Conservation (phyloP, 805 yeast genomes). For the Saccharomycopsis selenospora region DNA sequence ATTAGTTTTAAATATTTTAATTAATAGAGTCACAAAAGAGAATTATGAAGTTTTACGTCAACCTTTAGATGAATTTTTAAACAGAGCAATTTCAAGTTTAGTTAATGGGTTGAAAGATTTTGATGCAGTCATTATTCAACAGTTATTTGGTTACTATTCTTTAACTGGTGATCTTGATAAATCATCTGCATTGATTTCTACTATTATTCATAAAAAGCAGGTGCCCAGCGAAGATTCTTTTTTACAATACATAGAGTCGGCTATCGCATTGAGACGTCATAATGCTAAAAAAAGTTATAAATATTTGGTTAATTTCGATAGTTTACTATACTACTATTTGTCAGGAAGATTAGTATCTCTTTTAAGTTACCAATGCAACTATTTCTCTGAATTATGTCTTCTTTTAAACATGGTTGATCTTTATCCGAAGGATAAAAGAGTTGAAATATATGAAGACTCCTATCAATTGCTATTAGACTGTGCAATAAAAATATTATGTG, state of each 20-base stretch:
- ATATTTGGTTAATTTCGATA: not conserved
- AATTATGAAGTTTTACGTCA: not conserved
- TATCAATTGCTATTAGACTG: not conserved
- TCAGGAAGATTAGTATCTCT: not conserved
- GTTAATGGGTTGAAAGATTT: not conserved
- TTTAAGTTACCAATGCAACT: not conserved
- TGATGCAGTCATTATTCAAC: not conserved
- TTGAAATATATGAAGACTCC: not conserved
- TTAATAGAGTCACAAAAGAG: not conserved
- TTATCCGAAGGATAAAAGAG: not conserved
- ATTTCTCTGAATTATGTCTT: not conserved
- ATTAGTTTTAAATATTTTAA: not conserved
- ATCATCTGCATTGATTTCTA: not conserved
- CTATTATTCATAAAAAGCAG: not conserved
- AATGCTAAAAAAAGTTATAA: constrained; percentile 1
- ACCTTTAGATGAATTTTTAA: not conserved
- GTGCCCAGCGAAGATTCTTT: not conserved
- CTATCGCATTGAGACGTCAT: not conserved
- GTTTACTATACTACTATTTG: not conserved
- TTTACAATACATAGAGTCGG: not conserved
- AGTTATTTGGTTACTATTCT: not conserved
- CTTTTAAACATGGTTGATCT: not conserved
- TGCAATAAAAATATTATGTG: not conserved
- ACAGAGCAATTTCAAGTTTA: not conserved
- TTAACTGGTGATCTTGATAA: not conserved